A percentile compares a stretch with the other conserved stretches of the same genome.
phyloP scores from a whole-genome alignment of 2,329 filamentous ascomycete species.

The Colletotrichum nymphaeae region DNA sequence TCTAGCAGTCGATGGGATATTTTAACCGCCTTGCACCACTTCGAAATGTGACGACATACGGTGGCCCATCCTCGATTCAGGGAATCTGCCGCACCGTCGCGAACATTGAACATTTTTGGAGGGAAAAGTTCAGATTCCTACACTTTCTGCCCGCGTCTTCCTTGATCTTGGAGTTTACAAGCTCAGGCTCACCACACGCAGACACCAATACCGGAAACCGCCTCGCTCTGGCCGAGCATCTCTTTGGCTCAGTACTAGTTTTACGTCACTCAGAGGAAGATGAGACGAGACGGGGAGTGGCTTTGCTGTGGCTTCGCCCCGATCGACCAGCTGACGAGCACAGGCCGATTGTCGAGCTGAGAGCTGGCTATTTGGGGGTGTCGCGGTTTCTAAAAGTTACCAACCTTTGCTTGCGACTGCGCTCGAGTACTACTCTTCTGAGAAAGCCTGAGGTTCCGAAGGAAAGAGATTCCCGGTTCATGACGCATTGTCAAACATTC shows the following conservation, averaged over 20 bases:
- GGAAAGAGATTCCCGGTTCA: not conserved
- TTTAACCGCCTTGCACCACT: too few species aligned
- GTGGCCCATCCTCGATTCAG: too few species aligned
- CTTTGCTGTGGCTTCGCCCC: constrained; percentile 8
- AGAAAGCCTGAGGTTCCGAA: not conserved
- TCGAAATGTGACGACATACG: not conserved
- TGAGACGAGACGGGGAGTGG: constrained; percentile 6
- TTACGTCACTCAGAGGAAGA: constrained; percentile 1
- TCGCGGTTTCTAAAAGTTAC: not conserved
- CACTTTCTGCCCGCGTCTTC: too few species aligned
- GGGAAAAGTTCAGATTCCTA: too few species aligned
- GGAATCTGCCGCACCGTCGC: too few species aligned
- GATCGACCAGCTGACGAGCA: not conserved
- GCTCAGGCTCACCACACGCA: not conserved
- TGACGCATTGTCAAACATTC: not conserved
- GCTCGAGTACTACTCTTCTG: not conserved
- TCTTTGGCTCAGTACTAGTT: not conserved
- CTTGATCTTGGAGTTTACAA: too few species aligned
- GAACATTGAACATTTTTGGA: not conserved
- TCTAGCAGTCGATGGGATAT: not conserved
- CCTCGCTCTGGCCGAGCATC: not conserved
- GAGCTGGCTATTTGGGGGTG: constrained; percentile 6
- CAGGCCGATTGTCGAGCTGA: constrained; percentile 6
- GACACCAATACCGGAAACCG: not conserved
- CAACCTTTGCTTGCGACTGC: not conserved